Evolutionary conservation across 1,284 basidiomycete species (phyloP).

Genomic region (Fomitopsis pinicola): DNA sequence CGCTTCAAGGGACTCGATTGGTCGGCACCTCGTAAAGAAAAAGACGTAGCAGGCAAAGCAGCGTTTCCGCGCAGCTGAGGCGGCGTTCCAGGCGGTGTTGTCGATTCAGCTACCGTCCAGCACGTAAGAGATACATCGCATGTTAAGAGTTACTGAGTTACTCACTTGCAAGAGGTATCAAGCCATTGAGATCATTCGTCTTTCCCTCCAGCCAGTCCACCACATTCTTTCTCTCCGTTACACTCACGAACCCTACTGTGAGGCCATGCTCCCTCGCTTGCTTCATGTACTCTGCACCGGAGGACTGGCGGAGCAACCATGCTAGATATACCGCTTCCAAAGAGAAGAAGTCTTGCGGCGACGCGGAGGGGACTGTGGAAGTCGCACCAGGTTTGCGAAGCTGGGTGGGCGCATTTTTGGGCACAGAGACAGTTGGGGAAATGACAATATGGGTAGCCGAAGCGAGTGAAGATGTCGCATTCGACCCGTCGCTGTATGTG

Average conservation of each 20-base stretch:
- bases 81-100: constrained; percentile 65
- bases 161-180: constrained; percentile 56
- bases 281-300: constrained; percentile 83
- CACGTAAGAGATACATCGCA: neutral
- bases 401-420: constrained; percentile 72
- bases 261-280: constrained; percentile 74
- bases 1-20: constrained; percentile 59
- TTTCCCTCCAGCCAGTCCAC: constrained; percentile 82
- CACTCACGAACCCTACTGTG: constrained; percentile 73
- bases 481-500: constrained; percentile 38
- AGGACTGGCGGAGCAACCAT: constrained; percentile 70
- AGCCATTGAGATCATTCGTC: constrained; percentile 48
- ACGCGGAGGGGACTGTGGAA: constrained; percentile 31
- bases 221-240: constrained; percentile 80
- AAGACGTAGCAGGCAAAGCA: constrained; percentile 34
- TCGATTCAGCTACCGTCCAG: constrained; percentile 35
- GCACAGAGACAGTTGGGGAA: constrained; percentile 46
- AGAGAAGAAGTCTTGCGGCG: constrained; percentile 65
- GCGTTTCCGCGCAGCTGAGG: constrained; percentile 27
- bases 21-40: constrained; percentile 27
- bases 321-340: constrained; percentile 80
- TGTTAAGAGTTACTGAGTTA: constrained; percentile 5
- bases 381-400: constrained; percentile 57
- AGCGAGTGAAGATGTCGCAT: constrained; percentile 14
- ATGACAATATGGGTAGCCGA: constrained; percentile 67